A percentile compares a stretch with the other conserved stretches of the same genome.
Conservation (phyloP, 2,329 filamentous ascomycete species). For the Neonectria hederae region DNA sequence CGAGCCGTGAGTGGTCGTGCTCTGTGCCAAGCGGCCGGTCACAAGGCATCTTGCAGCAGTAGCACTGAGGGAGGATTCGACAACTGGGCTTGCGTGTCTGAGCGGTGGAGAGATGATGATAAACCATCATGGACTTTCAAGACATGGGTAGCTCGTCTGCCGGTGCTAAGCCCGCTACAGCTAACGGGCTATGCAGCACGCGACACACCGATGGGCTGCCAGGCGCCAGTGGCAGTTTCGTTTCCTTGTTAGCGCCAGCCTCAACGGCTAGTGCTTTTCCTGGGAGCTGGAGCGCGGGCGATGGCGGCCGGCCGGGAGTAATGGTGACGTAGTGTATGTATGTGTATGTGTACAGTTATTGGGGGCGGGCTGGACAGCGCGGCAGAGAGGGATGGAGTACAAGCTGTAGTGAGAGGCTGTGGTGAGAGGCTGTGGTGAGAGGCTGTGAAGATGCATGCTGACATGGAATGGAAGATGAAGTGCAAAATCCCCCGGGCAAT, state of each 20-base stretch:
- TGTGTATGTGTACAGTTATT: neutral
- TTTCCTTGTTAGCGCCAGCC: neutral
- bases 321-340: neutral
- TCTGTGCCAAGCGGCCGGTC: neutral
- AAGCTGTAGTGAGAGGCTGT: no score
- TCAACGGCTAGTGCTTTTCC: neutral
- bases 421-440: neutral
- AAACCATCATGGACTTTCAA: neutral
- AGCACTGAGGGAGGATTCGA: neutral
- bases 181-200: neutral
- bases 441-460: neutral
- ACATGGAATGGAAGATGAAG: no score
- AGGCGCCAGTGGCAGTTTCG: neutral
- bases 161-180: neutral
- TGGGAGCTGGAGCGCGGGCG: neutral
- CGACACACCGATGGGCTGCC: neutral
- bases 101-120: neutral
- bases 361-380: neutral
- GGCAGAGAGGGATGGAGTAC: neutral
- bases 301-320: neutral
- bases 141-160: neutral
- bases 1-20: neutral
- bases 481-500: no score
- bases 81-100: neutral
- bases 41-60: conserved; percentile 3